Base-by-base conservation (phyloP, 2,329 filamentous ascomycete genomes). In the Seiridium unicorne region DNA sequence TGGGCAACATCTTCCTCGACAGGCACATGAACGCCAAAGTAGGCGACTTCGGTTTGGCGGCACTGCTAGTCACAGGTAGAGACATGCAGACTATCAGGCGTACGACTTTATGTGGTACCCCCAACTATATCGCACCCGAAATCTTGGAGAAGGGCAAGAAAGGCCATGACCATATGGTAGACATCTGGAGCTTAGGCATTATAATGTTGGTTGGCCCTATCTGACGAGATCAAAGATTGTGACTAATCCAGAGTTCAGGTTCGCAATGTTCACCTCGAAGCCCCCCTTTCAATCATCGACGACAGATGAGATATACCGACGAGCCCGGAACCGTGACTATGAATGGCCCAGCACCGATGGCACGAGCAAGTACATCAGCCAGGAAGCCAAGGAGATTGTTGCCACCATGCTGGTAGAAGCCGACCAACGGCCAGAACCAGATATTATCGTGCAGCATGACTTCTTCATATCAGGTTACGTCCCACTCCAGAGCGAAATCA, bases 91-190 rank as follows among this genome's bases (percentile, higher is more conserved):
- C 86, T 62, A 87, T 87, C 69, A 87, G 95, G 64, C 86, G 96
- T 69, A 97, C 92, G 34, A 99, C 95, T 5, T 86, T 99, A 61
- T 99, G 95, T 68, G 95, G 95, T 61, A 99, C 95, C 4, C 95
- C 95, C 1, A 99, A 99, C 75, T 99, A 99, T 73, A 97, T 99
- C 67, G 95, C 95, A 0, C 95, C 95, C 0, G 95, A 99, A 72
- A 97, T 99, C 63, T 78, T 99, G 56, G 92, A 97, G 71, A 97
- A 95, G 80, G 92, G 90, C 40, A 95, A 92, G 71, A 92, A 94
- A 69, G 95, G 95, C 0, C 95, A 99, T 73, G 95, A 97, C 66
- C 93, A 98, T 72, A 97, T 96, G 81, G 95, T 99, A 3, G 95
- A 99, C 73, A 91, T 99, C 59, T 99, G 96, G 96, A 97, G 94